Evolutionary conservation across 1,139 yeast species (phyloP).

Genomic region (Geotrichum histeridarum): DNA sequence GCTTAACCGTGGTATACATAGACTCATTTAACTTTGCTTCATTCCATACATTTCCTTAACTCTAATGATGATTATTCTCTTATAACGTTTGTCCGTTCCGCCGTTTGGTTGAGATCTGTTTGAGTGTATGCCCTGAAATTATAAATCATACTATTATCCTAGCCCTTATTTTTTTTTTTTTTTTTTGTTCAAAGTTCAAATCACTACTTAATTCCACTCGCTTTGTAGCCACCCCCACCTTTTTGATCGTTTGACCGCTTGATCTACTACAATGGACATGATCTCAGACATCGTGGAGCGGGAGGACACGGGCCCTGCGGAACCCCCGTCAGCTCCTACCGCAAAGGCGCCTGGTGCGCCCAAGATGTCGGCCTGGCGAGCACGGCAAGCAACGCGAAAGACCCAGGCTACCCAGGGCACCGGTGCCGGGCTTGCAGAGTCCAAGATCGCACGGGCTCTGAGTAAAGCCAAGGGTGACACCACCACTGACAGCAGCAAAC

Average conservation of each 20-base stretch:
- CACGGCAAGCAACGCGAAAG: conserved; percentile 6
- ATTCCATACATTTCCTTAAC: not conserved
- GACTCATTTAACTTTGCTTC: not conserved
- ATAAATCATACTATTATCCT: not conserved
- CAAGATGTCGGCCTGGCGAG: conserved; percentile 29
- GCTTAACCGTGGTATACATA: not conserved
- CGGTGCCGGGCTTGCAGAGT: not conserved
- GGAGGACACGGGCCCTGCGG: conserved; percentile 43
- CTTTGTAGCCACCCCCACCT: too few relatives aligned
- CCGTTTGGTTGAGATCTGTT: not conserved
- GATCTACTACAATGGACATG: conserved; percentile 49
- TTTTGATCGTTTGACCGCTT: too few relatives aligned
- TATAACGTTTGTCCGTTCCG: not conserved
- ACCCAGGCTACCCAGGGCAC: not conserved
- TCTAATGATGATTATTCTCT: not conserved
- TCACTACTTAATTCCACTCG: too few relatives aligned
- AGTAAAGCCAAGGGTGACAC: conserved; percentile 1
- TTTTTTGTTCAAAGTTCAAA: too few relatives aligned
- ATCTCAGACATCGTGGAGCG: conserved; percentile 74
- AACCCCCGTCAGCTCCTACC: conserved; percentile 28
- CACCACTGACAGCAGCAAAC: not conserved
- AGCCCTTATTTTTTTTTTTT: too few relatives aligned
- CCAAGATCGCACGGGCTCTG: conserved; percentile 13
- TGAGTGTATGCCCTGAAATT: not conserved
- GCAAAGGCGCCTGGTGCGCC: conserved; percentile 31